Conservation (phyloP, 176 grass and related monocot species). For the Urochloa ruziziensis region DNA sequence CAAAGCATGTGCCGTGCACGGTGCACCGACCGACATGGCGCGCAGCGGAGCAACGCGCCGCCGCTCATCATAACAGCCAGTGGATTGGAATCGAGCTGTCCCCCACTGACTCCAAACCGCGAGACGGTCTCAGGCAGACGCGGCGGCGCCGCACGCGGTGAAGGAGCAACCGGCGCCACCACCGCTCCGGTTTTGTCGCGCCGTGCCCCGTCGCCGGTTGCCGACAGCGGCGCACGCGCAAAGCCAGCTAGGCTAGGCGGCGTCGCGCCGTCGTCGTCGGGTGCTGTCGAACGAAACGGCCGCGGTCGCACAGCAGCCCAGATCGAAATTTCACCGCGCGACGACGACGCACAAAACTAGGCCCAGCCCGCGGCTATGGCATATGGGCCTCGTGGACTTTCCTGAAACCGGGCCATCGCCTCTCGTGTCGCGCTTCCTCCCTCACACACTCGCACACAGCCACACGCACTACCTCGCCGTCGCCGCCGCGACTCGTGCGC, state of each 20-base stretch:
- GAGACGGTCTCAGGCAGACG: neutral
- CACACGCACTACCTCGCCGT: neutral
- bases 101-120: neutral
- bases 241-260: neutral
- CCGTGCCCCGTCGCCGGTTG: no score
- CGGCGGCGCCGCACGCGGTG: constrained; percentile 13
- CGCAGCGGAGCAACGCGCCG: neutral
- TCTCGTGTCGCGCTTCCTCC: no score
- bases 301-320: no score
- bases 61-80: neutral
- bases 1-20: neutral
- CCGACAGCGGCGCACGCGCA: neutral
- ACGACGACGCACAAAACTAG: no score
- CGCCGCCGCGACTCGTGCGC: constrained; percentile 20
- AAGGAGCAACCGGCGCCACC: neutral
- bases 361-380: no score
- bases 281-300: no score
- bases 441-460: no score
- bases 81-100: neutral
- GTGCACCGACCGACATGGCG: neutral
- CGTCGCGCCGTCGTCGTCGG: neutral
- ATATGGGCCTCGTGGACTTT: neutral
- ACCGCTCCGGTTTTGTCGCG: neutral
- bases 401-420: no score
- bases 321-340: no score